Conservation (phyloP, 371 early-diverging fungal genomes). For the Mucor piriformis region DNA sequence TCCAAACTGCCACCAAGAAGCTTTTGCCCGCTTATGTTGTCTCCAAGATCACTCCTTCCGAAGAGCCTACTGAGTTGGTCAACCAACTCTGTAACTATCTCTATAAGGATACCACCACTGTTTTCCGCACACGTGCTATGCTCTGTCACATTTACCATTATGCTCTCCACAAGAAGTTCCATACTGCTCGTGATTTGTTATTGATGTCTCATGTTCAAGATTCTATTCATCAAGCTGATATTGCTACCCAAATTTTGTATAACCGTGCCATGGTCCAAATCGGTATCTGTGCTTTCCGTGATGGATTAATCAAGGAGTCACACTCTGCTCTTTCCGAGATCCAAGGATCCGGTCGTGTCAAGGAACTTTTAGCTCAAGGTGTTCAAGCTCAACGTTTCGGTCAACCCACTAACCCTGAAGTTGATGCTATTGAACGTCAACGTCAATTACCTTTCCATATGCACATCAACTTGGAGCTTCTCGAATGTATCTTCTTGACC, state of each 20-base stretch:
- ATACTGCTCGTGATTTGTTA: conserved; percentile 93
- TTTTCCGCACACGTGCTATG: conserved; percentile 93
- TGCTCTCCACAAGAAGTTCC: conserved; percentile 93
- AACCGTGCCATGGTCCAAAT: conserved; percentile 96
- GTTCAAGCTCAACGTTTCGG: conserved; percentile 75
- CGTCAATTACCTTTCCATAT: conserved; percentile 98
- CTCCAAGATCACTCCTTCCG: conserved; percentile 41
- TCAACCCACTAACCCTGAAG: conserved; percentile 72
- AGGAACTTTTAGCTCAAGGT: conserved; percentile 96
- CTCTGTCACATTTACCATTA: conserved; percentile 96
- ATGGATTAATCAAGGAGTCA: conserved; percentile 89
- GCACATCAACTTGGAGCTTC: conserved; percentile 97
- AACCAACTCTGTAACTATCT: conserved; percentile 83
- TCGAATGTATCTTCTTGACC: conserved; percentile 95
- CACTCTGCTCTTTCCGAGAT: conserved; percentile 90
- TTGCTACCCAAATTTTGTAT: conserved; percentile 92
- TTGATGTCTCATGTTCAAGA: conserved; percentile 98
- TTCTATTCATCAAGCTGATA: conserved; percentile 86
- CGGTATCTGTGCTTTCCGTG: conserved; percentile 96
- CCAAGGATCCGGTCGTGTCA: conserved; percentile 82
- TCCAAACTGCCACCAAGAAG: conserved; percentile 43
- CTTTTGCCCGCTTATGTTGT: conserved; percentile 47
- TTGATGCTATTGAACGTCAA: conserved; percentile 87
- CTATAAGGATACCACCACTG: conserved; percentile 84
- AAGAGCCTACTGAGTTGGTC: conserved; percentile 69